Conservation (phyloP, 495 filamentous ascomycete species). For the Aspergillus diversus region DNA sequence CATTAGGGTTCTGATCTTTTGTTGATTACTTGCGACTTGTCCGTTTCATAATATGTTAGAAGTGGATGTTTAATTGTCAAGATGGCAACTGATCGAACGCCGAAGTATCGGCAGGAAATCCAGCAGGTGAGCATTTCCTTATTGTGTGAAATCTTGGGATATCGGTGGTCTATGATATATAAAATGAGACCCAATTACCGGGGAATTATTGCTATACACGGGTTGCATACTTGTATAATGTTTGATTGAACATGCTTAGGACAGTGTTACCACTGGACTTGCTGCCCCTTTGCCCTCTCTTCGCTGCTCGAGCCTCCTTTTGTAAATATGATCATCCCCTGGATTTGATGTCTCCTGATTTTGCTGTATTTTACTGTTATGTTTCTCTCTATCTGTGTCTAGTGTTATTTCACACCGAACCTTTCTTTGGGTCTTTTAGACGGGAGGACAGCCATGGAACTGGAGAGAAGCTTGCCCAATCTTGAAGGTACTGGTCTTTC, state of each 20-base stretch:
- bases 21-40: not conserved
- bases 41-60: constrained; percentile 2
- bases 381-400: not conserved
- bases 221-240: too few relatives aligned
- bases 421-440: not conserved
- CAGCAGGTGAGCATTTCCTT: constrained; percentile 68
- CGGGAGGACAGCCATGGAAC: not conserved
- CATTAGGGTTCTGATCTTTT: not conserved
- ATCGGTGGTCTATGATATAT: not conserved
- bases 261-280: too few relatives aligned
- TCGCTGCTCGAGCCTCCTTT: not conserved
- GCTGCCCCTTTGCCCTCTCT: too few relatives aligned
- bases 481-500: not conserved
- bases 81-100: constrained; percentile 67
- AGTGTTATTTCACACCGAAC: not conserved
- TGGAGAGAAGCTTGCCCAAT: not conserved
- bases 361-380: not conserved
- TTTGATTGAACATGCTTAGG: too few relatives aligned
- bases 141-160: constrained; percentile 1
- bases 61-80: constrained; percentile 27
- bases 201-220: too few relatives aligned
- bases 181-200: not conserved
- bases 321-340: not conserved
- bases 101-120: constrained; percentile 94
- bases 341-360: not conserved